These are phyloP conservation scores for Ophiobolus disseminans DNA, from an alignment of 2,329 filamentous ascomycete genomes.

Conservation along the genomic window DNA sequence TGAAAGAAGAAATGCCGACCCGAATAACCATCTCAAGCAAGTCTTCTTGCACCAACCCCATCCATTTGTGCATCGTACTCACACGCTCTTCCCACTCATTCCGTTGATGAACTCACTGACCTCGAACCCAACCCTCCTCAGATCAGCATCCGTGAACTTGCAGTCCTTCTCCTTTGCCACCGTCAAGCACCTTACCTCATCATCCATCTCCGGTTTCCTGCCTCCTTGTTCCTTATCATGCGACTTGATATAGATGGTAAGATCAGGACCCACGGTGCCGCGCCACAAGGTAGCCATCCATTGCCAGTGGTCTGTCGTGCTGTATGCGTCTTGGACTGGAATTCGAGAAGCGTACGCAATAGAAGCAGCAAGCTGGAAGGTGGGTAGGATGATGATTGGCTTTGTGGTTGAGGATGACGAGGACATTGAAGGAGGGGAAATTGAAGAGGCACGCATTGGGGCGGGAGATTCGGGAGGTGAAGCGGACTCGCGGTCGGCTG, in stretches of 20 bases:
- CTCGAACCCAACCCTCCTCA: constrained; percentile 83
- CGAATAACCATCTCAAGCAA: too few species aligned
- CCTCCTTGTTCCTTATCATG: constrained; percentile 38
- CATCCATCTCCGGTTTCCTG: constrained; percentile 52
- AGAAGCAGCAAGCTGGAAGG: constrained; percentile 80
- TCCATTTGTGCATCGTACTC: neutral
- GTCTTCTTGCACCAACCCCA: neutral
- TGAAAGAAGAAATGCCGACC: too few species aligned
- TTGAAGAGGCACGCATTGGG: neutral
- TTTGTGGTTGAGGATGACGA: constrained; percentile 43
- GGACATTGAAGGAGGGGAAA: constrained; percentile 10
- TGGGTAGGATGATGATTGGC: constrained; percentile 77
- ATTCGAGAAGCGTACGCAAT: constrained; percentile 77
- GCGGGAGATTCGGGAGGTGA: constrained; percentile 15
- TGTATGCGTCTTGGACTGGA: constrained; percentile 78
- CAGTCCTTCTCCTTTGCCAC: constrained; percentile 43
- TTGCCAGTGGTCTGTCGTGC: constrained; percentile 91
- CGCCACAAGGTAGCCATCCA: constrained; percentile 97
- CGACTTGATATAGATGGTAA: constrained; percentile 71
- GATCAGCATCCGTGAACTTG: constrained; percentile 56
- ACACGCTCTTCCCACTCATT: constrained; percentile 16
- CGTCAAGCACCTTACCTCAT: constrained; percentile 49
- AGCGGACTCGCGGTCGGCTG: constrained; percentile 20
- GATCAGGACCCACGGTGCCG: constrained; percentile 80
- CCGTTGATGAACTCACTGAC: constrained; percentile 77